Evolutionary conservation across 345 rosid genomes (phyloP), one percentile per base, ranked within the genome.

Genomic region (Eucalyptus marginata): DNA sequence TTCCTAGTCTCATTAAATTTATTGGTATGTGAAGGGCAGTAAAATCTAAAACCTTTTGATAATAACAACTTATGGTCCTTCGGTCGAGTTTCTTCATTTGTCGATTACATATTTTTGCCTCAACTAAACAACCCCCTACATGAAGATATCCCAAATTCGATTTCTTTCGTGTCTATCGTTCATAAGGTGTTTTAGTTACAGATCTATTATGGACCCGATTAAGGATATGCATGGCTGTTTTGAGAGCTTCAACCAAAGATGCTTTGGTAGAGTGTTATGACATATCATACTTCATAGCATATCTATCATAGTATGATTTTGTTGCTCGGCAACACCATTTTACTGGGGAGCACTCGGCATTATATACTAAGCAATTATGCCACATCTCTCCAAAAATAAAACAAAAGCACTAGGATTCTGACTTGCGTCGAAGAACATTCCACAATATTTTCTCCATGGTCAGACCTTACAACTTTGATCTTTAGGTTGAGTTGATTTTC

Each of bases 391-490:
- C 17, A 43, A 44, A 49, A 83, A 22, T 22, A 12, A 40, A 44
- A 13, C 15, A 49, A 83, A 83, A 83, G 15, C 17, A 44, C 51
- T 22, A 44, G 18, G 51, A 44, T 24, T 49, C 44, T 62, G 71
- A 29, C 33, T 10, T 7, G 33, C 1, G 5, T 29, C 0, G 1
- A 4, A 29, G 29, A 62, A 62, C 17, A 7, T 29, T 62, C 33
- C 36, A 62, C 29, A 83, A 15, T 83, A 83, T 83, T 83, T 12
- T 49, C 51, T 83, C 51, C 86, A 24, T 7, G 51, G 31, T 46
- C 1, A 44, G 9, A 24, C 43, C 86, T 44, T 83, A 83, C 47
- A 83, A 49, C 6, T 83, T 83, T 83, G 12, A 83, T 49, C 0
- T 44, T 83, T 49, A 22, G 15, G 16, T 83, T 29, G 51, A 83